Conservation (phyloP, 1,284 basidiomycete genomes). For the Puccinia hordei region DNA sequence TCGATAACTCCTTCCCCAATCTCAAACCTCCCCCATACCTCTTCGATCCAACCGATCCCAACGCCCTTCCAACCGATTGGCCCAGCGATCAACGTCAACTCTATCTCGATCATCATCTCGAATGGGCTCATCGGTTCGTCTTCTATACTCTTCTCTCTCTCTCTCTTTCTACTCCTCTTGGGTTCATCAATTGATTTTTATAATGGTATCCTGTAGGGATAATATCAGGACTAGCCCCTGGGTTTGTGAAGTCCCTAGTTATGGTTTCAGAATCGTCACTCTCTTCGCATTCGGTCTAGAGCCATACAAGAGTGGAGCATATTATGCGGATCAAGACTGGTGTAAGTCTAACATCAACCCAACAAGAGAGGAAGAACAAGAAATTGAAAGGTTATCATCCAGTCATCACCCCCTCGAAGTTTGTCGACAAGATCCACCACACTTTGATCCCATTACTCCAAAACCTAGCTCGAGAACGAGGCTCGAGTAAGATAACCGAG, state of each 20-base stretch:
- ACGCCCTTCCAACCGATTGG: conserved; percentile 24
- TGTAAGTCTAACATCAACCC: not conserved
- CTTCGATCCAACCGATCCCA: conserved; percentile 6
- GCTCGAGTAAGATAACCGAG: not conserved
- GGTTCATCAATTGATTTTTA: not conserved
- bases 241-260: conserved; percentile 45
- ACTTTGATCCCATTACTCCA: conserved; percentile 18
- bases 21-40: conserved; percentile 2
- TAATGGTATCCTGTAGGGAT: not conserved
- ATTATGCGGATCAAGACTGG: conserved; percentile 37
- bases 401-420: conserved; percentile 22
- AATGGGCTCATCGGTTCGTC: conserved; percentile 34
- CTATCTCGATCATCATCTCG: conserved; percentile 11
- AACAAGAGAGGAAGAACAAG: not conserved
- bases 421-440: not conserved
- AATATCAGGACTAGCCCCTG: conserved; percentile 47
- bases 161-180: not conserved
- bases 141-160: no score
- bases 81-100: not conserved
- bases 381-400: not conserved
- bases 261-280: conserved; percentile 39
- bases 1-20: not conserved
- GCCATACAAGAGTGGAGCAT: conserved; percentile 5
- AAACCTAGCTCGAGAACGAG: not conserved
- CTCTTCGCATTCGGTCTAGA: conserved; percentile 35